Conservation (phyloP, 179 eudicot species). For the Dionaea muscipula region DNA sequence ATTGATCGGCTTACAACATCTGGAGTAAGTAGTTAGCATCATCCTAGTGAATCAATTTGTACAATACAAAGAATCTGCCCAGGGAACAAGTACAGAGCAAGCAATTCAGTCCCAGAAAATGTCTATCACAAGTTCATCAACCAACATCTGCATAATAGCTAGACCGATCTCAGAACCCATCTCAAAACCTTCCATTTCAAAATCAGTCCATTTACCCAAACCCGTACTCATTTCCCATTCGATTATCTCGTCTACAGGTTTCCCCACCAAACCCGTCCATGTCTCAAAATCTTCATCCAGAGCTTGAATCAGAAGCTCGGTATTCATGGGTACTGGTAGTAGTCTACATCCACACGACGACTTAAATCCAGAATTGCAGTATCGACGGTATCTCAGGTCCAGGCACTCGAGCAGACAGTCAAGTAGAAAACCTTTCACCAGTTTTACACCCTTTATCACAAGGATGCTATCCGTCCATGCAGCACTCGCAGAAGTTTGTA, state of each 20-base stretch:
- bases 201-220: constrained; percentile 57
- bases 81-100: no score
- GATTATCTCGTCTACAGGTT: constrained; percentile 41
- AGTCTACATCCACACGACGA: constrained; percentile 35
- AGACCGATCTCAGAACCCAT: constrained; percentile 36
- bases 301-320: constrained; percentile 27
- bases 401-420: constrained; percentile 64
- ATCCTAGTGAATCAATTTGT: no score
- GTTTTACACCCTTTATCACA: constrained; percentile 31
- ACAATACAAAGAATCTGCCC: no score
- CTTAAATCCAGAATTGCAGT: constrained; percentile 28
- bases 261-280: constrained; percentile 47
- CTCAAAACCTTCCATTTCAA: constrained; percentile 58
- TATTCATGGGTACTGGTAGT: constrained; percentile 28
- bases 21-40: no score
- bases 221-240: constrained; percentile 62
- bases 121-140: constrained; percentile 62
- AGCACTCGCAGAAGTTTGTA: constrained; percentile 46
- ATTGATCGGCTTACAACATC: no score
- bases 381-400: constrained; percentile 33
- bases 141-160: constrained; percentile 39
- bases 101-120: constrained; percentile 9
- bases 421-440: constrained; percentile 43
- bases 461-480: constrained; percentile 34
- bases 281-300: constrained; percentile 53